phyloP scores from a whole-genome alignment of 768 basidiomycete genomes.

The Daedaleopsis sinensis region DNA sequence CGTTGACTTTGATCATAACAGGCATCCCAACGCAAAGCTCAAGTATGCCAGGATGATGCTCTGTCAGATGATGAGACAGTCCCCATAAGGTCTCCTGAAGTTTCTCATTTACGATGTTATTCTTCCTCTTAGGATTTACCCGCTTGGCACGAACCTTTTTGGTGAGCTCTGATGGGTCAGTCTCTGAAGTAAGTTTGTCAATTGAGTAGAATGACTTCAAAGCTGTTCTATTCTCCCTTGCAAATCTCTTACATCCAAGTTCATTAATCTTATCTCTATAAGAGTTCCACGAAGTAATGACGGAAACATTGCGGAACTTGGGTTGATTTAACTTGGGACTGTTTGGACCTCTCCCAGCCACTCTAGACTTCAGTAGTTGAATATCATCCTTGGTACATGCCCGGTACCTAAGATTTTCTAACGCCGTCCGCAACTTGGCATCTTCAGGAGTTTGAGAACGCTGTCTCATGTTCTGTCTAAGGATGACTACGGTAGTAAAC shows the following conservation, averaged over 20 bases:
- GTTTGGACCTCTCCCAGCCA: slow-evolving; percentile 1
- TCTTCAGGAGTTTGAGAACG: slow-evolving; percentile 29
- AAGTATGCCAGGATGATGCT: too few species aligned
- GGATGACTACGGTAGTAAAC: slow-evolving; percentile 21
- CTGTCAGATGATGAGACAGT: too few species aligned
- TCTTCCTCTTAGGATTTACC: too few species aligned
- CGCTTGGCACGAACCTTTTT: too few species aligned
- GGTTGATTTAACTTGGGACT: slow-evolving; percentile 16
- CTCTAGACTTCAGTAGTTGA: too few species aligned
- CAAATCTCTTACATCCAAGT: slow-evolving; percentile 35
- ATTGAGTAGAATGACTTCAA: slow-evolving; percentile 8
- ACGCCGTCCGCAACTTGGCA: slow-evolving; percentile 29
- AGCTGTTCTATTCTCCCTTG: slow-evolving; percentile 32
- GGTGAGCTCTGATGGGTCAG: too few species aligned
- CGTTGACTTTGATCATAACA: too few species aligned
- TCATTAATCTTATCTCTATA: slow-evolving; percentile 43
- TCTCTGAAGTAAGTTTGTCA: too few species aligned
- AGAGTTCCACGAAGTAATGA: slow-evolving; percentile 42
- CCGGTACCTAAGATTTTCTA: slow-evolving; percentile 10
- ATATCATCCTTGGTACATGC: too few species aligned
- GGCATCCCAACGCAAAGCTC: too few species aligned
- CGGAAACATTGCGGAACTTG: slow-evolving; percentile 37
- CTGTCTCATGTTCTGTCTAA: slow-evolving; percentile 11
- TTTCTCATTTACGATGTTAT: too few species aligned
- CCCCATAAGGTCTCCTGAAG: too few species aligned